Conservation (phyloP, 164 flowering plant species). For the Umbilicus rupestris region DNA sequence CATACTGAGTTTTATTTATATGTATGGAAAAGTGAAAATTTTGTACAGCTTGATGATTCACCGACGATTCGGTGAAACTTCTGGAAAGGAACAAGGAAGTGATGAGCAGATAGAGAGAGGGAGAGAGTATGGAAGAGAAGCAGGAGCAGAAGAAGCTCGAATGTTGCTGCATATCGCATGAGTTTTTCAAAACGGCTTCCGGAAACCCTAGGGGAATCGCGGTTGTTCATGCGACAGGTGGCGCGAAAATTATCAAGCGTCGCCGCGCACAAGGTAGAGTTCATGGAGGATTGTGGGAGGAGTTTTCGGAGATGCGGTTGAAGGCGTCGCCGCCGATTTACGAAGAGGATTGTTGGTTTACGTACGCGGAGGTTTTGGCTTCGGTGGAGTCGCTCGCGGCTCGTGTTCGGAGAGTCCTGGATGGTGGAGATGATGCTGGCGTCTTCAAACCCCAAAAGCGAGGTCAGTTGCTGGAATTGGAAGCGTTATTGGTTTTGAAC, state of each 20-base stretch:
- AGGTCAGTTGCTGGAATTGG: slow-evolving; percentile 21
- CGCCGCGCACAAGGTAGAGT: neutral
- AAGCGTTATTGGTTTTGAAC: no score
- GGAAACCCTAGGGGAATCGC: slow-evolving; percentile 45
- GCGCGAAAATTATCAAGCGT: slow-evolving; percentile 20
- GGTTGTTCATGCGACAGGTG: slow-evolving; percentile 55
- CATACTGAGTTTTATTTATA: no score
- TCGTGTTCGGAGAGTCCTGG: slow-evolving; percentile 50
- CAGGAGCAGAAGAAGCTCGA: slow-evolving; percentile 1
- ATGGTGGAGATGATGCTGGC: slow-evolving; percentile 40
- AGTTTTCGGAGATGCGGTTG: neutral
- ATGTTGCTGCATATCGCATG: slow-evolving; percentile 62
- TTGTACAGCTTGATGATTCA: no score
- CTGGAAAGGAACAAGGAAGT: no score
- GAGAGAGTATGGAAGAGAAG: neutral
- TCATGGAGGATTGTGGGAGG: neutral
- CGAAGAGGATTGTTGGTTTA: slow-evolving; percentile 56
- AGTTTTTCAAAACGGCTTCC: slow-evolving; percentile 41
- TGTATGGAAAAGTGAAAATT: no score
- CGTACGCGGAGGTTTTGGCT: slow-evolving; percentile 38
- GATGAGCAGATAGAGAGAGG: no score
- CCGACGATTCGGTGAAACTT: no score
- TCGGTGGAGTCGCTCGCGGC: slow-evolving; percentile 45
- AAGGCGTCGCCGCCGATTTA: slow-evolving; percentile 23
- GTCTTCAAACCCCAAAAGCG: slow-evolving; percentile 21